Conservation (phyloP, 306 rosid species). For the Trifolium repens region DNA sequence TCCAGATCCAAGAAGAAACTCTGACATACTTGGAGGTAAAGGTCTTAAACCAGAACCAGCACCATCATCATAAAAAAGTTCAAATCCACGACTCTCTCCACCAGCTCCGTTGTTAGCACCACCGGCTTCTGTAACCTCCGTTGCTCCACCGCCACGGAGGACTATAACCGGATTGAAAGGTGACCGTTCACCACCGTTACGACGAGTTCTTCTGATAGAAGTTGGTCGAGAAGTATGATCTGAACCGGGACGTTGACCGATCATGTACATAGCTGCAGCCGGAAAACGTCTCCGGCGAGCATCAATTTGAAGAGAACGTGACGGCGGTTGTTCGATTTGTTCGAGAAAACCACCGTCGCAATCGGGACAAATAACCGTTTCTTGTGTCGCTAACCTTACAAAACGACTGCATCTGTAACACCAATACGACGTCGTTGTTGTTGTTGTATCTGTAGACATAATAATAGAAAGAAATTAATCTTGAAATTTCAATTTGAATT, state of each 20-base stretch:
- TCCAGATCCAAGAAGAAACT: constrained; percentile 77
- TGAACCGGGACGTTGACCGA: constrained; percentile 50
- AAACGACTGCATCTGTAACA: constrained; percentile 79
- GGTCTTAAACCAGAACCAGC: constrained; percentile 78
- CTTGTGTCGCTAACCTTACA: constrained; percentile 51
- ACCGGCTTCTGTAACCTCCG: neutral
- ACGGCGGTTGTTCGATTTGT: constrained; percentile 53
- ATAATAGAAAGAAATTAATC: constrained; percentile 42
- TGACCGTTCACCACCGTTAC: constrained; percentile 65
- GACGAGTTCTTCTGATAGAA: constrained; percentile 50
- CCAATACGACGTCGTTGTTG: constrained; percentile 57
- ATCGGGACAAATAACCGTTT: constrained; percentile 59
- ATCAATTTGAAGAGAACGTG: constrained; percentile 42
- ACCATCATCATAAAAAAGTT: constrained; percentile 77
- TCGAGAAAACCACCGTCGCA: constrained; percentile 74
- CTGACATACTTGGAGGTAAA: constrained; percentile 80
- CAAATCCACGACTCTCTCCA: constrained; percentile 66
- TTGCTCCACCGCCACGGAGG: constrained; percentile 57
- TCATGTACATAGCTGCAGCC: constrained; percentile 69
- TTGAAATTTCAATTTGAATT: neutral
- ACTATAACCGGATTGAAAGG: constrained; percentile 81
- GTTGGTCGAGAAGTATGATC: constrained; percentile 51
- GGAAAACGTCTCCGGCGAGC: constrained; percentile 56
- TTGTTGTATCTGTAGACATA: constrained; percentile 53
- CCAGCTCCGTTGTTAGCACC: neutral